A percentile compares a stretch with the other conserved stretches of the same genome.
Evolutionary conservation across 345 rosid genomes (phyloP).

Genomic region (Brassica nigra): DNA sequence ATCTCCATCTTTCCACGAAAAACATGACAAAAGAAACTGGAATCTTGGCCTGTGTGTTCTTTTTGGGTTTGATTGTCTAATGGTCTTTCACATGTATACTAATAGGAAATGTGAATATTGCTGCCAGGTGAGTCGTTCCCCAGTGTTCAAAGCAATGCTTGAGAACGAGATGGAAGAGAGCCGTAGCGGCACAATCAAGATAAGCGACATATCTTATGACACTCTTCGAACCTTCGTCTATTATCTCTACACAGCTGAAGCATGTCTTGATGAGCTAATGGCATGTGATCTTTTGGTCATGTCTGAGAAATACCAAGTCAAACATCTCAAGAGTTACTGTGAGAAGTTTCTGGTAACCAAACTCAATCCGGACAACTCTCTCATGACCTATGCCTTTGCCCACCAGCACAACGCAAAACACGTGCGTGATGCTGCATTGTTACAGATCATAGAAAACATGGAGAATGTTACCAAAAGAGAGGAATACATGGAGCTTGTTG

Average conservation of each 20-base stretch:
- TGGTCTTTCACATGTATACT: not conserved
- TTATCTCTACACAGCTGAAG: slow-evolving; percentile 81
- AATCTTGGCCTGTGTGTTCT: slow-evolving; percentile 2
- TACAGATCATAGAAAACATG: slow-evolving; percentile 72
- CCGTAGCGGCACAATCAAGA: slow-evolving; percentile 77
- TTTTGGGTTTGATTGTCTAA: not conserved
- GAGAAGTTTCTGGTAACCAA: slow-evolving; percentile 76
- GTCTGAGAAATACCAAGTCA: slow-evolving; percentile 84
- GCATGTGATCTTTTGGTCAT: slow-evolving; percentile 77
- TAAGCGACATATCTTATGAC: slow-evolving; percentile 64
- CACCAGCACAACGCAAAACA: slow-evolving; percentile 80
- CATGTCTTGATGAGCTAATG: slow-evolving; percentile 74
- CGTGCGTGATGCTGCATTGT: slow-evolving; percentile 64
- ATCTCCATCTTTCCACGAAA: not conserved
- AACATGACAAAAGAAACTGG: slow-evolving; percentile 1
- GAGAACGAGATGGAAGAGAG: slow-evolving; percentile 90
- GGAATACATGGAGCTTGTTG: slow-evolving; percentile 73
- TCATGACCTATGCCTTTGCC: slow-evolving; percentile 78
- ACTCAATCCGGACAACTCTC: slow-evolving; percentile 72
- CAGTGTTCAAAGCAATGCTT: slow-evolving; percentile 86
- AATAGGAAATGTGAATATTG: not conserved
- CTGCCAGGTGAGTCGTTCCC: slow-evolving; percentile 70
- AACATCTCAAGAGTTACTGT: slow-evolving; percentile 73
- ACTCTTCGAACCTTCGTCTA: slow-evolving; percentile 65
- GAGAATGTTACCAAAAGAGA: slow-evolving; percentile 68